These are phyloP conservation scores for Alternaria arborescens DNA, from an alignment of 2,329 filamentous ascomycete genomes.

Conservation along the genomic window DNA sequence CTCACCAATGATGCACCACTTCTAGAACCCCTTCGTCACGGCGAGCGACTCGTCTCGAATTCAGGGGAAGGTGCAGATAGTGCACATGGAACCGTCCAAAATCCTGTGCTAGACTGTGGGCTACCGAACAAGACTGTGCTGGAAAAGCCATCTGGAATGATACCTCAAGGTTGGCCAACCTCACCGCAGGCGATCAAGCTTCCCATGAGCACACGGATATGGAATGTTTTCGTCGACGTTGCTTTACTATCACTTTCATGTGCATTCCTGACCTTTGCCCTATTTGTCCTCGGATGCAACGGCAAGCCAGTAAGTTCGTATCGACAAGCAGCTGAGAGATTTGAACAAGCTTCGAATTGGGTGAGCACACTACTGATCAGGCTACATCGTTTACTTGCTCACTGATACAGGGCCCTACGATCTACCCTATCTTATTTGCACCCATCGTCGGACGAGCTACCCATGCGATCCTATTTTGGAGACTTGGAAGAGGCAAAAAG, in stretches of 20 bases:
- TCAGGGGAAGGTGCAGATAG: too few relatives aligned
- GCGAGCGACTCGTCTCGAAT: too few relatives aligned
- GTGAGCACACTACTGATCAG: not conserved
- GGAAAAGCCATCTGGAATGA: not conserved
- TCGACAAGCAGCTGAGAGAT: not conserved
- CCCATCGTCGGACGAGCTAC: not conserved
- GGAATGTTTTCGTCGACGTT: not conserved
- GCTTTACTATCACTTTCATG: not conserved
- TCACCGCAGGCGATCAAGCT: not conserved
- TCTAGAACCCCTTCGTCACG: too few relatives aligned
- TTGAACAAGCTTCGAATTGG: not conserved
- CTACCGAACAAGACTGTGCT: not conserved
- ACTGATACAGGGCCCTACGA: not conserved
- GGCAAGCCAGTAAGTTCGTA: not conserved
- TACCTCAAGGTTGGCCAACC: not conserved
- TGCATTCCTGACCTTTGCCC: not conserved
- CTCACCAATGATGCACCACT: too few relatives aligned
- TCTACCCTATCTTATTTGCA: not conserved
- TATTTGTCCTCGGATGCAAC: not conserved
- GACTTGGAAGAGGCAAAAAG: not conserved
- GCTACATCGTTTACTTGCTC: too few relatives aligned
- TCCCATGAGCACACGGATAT: not conserved
- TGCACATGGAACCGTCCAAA: too few relatives aligned
- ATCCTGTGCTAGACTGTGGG: too few relatives aligned
- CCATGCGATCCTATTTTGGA: not conserved